Evolutionary conservation across 2,329 filamentous ascomycete genomes (phyloP).

Genomic region (Aspergillus sp.): DNA sequence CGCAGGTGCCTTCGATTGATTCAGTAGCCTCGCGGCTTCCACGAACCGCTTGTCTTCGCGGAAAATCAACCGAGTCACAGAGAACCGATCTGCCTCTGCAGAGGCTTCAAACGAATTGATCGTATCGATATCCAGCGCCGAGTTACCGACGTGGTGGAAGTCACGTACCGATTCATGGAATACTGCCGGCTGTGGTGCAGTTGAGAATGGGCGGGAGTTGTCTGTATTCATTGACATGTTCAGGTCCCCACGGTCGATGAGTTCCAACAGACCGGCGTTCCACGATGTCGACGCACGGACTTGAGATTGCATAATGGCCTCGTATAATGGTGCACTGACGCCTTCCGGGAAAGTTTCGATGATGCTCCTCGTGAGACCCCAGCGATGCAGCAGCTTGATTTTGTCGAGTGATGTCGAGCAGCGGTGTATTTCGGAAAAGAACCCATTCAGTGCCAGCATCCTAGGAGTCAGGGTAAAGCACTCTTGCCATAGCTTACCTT

Average conservation of each 20-base stretch:
- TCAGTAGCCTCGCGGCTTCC: conserved; percentile 77
- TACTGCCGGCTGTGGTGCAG: conserved; percentile 35
- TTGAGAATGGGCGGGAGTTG: conserved; percentile 27
- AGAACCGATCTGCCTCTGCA: conserved; percentile 73
- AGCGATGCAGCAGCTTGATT: conserved; percentile 65
- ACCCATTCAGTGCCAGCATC: conserved; percentile 60
- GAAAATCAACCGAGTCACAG: conserved; percentile 79
- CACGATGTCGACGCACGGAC: conserved; percentile 71
- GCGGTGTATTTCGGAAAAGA: conserved; percentile 52
- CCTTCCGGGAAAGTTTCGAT: conserved; percentile 81
- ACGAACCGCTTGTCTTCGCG: conserved; percentile 81
- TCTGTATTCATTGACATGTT: conserved; percentile 53
- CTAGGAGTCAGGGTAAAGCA: conserved; percentile 48
- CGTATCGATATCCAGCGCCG: conserved; percentile 40
- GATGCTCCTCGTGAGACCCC: conserved; percentile 54
- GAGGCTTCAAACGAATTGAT: conserved; percentile 63
- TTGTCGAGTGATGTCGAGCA: conserved; percentile 50
- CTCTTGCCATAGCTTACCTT: conserved; percentile 28
- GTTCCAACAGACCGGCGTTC: conserved; percentile 59
- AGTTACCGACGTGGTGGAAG: conserved; percentile 63
- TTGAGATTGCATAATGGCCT: conserved; percentile 78
- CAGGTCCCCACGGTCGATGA: conserved; percentile 77
- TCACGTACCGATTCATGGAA: conserved; percentile 64
- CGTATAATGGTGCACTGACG: conserved; percentile 69
- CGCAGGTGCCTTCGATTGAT: conserved; percentile 69